Base-by-base conservation (phyloP, 345 rosid species). In the Eucalyptus cloeziana region DNA sequence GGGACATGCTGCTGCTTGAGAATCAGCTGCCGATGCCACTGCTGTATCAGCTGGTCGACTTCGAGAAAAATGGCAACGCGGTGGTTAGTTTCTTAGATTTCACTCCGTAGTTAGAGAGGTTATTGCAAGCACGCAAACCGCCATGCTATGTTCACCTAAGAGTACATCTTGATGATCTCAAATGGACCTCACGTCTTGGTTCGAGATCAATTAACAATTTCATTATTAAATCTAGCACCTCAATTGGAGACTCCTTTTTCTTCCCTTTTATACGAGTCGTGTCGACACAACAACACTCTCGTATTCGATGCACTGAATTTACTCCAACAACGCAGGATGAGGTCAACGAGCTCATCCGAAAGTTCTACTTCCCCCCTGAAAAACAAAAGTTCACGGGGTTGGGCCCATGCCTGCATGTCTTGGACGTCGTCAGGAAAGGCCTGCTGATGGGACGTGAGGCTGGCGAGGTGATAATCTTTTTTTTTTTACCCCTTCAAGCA, bases 11-110 rank as follows among this genome's bases (percentile, higher is more conserved):
- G 43, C 89, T 94, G 93, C 91, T 94, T 12, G 94, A 94, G 86
- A 94, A 94, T 88, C 96, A 94, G 85, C 67, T 94, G 88, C 96
- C 95, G 12, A 89, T 94, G 90, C 76, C 90, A 16, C 83, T 94
- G 49, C 91, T 94, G 43, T 71, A 90, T 31, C 86, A 51, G 88
- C 88, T 94, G 44, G n/a, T 89, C 50, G 89, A 90, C 21, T 88
- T 90, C 17, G 94, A 92, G 30, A 87, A 87, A 31, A 58, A 90
- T 30, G 52, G 54, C 49, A 44, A 27, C 81, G 62, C 44, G 49
- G 49, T 47, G 88, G 67, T 24, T 37, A 12, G 87, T 50, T 31
- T 22, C 58, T 31, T 30, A 37, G 54, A 50, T 80, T 69, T 27
- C 60, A 10, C 30, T 52, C n/a, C 11, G 11, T 47, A 9, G 11